A percentile compares a stretch with the other conserved stretches of the same genome.
Evolutionary conservation across 225 moss, liverwort and hornwort genomes (phyloP).

Genomic region (Sphagnum contortum): DNA sequence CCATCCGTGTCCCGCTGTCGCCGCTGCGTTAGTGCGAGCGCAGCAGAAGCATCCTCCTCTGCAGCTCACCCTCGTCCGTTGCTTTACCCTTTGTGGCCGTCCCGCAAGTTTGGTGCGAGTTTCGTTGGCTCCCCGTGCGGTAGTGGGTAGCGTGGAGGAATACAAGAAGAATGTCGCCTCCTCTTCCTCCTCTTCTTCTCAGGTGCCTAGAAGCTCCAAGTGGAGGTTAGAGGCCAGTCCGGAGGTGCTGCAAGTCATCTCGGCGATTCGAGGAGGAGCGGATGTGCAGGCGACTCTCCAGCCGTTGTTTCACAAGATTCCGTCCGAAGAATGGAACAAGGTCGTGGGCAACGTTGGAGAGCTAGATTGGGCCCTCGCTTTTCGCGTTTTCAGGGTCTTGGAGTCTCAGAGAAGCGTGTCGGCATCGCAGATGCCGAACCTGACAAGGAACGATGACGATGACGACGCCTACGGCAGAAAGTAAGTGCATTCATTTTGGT

Average conservation of each 20-base stretch:
- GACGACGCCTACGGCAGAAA: neutral
- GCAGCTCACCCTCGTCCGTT: too few relatives aligned
- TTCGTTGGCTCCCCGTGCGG: too few relatives aligned
- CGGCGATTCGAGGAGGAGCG: slow-evolving; percentile 31
- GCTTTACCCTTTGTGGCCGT: too few relatives aligned
- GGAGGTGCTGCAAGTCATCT: slow-evolving; percentile 34
- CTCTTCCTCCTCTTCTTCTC: too few relatives aligned
- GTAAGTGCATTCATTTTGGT: neutral
- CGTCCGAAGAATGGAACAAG: slow-evolving; percentile 77
- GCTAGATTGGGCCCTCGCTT: slow-evolving; percentile 58
- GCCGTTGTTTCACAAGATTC: slow-evolving; percentile 52
- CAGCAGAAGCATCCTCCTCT: too few relatives aligned
- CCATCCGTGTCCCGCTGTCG: too few relatives aligned
- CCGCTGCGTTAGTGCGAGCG: too few relatives aligned
- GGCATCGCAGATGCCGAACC: neutral
- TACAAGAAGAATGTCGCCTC: too few relatives aligned
- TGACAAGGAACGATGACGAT: neutral
- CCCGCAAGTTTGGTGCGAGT: too few relatives aligned
- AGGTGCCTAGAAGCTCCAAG: neutral
- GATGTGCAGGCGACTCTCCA: slow-evolving; percentile 46
- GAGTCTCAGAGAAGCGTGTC: slow-evolving; percentile 32
- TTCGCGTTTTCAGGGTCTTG: slow-evolving; percentile 49
- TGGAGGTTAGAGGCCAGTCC: neutral
- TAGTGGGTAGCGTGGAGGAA: too few relatives aligned
- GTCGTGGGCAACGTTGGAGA: slow-evolving; percentile 65